Conservation (phyloP, 83 land plant genomes). For the Picea abies region DNA sequence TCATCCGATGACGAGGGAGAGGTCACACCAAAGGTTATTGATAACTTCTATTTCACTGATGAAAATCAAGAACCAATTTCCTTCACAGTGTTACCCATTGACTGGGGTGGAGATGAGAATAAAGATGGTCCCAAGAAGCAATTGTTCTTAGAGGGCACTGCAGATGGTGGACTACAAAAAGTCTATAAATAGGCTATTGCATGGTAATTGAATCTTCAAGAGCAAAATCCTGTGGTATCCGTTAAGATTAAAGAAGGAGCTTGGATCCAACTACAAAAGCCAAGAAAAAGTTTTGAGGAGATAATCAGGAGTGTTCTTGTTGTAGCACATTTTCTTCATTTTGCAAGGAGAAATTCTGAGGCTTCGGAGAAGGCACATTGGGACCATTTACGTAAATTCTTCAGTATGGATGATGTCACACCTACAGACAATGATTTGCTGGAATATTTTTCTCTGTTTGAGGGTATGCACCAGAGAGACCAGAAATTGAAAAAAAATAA, state of each 20-base stretch:
- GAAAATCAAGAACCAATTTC: constrained; percentile 38
- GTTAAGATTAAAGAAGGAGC: constrained; percentile 39
- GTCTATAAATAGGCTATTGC: constrained; percentile 36
- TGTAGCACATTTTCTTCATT: constrained; percentile 46
- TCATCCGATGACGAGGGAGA: constrained; percentile 67
- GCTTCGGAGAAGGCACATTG: too few relatives aligned
- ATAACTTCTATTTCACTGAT: constrained; percentile 47
- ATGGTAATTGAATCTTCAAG: constrained; percentile 56
- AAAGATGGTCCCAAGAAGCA: neutral
- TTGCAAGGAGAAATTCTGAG: neutral
- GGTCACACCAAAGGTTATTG: constrained; percentile 22
- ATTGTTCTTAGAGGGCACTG: constrained; percentile 45
- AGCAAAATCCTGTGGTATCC: constrained; percentile 27
- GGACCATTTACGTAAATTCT: too few relatives aligned
- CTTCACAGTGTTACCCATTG: constrained; percentile 48
- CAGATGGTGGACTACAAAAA: constrained; percentile 45
- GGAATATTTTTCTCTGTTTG: too few relatives aligned
- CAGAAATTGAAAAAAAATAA: too few relatives aligned
- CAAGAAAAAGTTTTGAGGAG: constrained; percentile 45
- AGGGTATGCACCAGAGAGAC: too few relatives aligned
- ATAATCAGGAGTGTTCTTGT: constrained; percentile 39
- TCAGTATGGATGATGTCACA: too few relatives aligned
- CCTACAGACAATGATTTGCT: too few relatives aligned
- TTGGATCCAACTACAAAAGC: too few relatives aligned
- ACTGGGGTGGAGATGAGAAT: constrained; percentile 23